Evolutionary conservation across 345 rosid species (phyloP).

Genomic region (Pistacia vera): DNA sequence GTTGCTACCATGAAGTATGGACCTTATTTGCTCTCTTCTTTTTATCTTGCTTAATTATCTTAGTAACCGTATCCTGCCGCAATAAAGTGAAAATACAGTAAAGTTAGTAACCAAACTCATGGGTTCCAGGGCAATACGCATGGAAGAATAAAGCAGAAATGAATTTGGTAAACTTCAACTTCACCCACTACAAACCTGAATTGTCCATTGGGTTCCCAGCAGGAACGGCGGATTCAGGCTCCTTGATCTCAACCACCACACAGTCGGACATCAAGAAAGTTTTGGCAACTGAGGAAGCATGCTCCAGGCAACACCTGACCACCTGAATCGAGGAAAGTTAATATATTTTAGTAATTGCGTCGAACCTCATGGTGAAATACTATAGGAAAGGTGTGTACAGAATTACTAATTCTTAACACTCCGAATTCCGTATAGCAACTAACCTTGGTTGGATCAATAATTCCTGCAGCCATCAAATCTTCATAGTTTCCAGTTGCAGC

Average conservation of each 20-base stretch:
- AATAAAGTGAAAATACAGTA: not conserved
- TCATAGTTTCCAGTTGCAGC: conserved; percentile 96
- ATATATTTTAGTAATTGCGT: not conserved
- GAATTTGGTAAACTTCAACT: not conserved
- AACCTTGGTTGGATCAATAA: conserved; percentile 95
- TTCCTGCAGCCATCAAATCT: conserved; percentile 96
- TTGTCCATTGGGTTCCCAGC: conserved; percentile 95
- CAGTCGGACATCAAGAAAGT: conserved; percentile 99
- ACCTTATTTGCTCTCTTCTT: conserved; percentile 5
- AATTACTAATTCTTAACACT: not conserved
- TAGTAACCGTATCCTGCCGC: conserved; percentile 53
- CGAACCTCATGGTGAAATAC: too few relatives aligned
- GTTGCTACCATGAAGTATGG: not conserved
- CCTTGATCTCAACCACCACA: conserved; percentile 98
- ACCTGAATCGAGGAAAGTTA: conserved; percentile 45
- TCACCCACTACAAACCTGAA: conserved; percentile 49
- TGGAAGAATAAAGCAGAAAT: not conserved
- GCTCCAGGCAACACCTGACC: conserved; percentile 99
- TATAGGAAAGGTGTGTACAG: too few relatives aligned
- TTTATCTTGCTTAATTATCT: not conserved
- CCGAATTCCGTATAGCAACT: conserved; percentile 3
- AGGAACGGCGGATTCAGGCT: conserved; percentile 72
- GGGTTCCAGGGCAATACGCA: not conserved
- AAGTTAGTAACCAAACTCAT: conserved; percentile 6
- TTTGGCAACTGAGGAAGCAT: conserved; percentile 95